Evolutionary conservation across 2,329 filamentous ascomycete genomes (phyloP).

Genomic region (Penicillium sp.): DNA sequence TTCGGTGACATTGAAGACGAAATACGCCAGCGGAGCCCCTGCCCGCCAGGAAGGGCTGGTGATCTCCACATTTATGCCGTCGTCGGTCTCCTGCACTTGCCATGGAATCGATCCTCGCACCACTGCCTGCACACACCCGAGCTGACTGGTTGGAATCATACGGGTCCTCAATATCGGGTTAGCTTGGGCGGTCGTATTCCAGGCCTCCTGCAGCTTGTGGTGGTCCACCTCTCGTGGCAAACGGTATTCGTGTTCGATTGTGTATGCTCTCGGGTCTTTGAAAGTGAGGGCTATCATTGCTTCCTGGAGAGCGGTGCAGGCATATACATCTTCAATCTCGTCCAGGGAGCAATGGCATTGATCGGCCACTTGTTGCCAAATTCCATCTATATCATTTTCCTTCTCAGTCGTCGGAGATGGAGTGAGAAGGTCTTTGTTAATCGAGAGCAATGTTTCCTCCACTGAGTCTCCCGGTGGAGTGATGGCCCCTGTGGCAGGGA

Average conservation of each 20-base stretch:
- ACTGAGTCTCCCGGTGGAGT: not conserved
- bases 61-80: not conserved
- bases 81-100: not conserved
- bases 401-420: not conserved
- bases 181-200: slow-evolving; percentile 8
- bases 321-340: slow-evolving; percentile 13
- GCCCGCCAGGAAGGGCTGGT: not conserved
- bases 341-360: slow-evolving; percentile 3
- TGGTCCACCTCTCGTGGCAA: slow-evolving; percentile 4
- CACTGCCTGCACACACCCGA: slow-evolving; percentile 13
- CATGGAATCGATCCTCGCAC: slow-evolving; percentile 7
- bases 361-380: not conserved
- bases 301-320: slow-evolving; percentile 14
- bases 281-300: slow-evolving; percentile 14
- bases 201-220: not conserved
- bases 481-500: not conserved
- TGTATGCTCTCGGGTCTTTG: slow-evolving; percentile 12
- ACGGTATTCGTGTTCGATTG: slow-evolving; percentile 10
- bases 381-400: not conserved
- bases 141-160: slow-evolving; percentile 9
- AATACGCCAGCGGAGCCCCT: slow-evolving; percentile 8
- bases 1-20: slow-evolving; percentile 2
- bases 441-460: not conserved
- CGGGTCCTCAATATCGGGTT: slow-evolving; percentile 16
- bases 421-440: not conserved